phyloP scores from a whole-genome alignment of 2,329 filamentous ascomycete genomes.

The Fusarium keratoplasticum region DNA sequence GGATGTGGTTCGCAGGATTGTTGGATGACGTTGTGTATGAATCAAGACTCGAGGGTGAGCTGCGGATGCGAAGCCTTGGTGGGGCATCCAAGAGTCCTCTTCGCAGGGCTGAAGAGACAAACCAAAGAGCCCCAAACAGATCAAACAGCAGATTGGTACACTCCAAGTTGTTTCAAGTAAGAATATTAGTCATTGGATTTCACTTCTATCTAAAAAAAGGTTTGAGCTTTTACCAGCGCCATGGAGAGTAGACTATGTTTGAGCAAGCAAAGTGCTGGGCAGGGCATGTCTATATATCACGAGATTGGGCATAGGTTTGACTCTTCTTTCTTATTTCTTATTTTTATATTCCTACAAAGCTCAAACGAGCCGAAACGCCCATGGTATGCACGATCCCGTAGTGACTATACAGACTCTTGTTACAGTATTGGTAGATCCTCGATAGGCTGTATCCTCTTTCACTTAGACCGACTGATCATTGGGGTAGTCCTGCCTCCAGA shows the following conservation, averaged over 20 bases:
- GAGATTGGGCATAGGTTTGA: neutral
- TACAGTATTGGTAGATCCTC: constrained; percentile 43
- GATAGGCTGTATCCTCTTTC: constrained; percentile 22
- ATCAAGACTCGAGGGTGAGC: constrained; percentile 36
- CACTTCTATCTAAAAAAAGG: neutral
- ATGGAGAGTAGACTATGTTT: neutral
- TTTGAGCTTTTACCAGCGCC: neutral
- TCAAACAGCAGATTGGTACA: neutral
- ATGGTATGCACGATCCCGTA: constrained; percentile 47
- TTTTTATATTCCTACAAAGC: constrained; percentile 47
- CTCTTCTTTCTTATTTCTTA: constrained; percentile 16
- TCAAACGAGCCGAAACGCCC: constrained; percentile 49
- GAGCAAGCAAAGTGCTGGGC: neutral
- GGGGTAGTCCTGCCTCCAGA: constrained; percentile 56
- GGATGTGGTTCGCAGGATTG: constrained; percentile 12
- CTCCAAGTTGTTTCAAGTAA: neutral
- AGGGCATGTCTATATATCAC: neutral
- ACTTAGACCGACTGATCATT: constrained; percentile 48
- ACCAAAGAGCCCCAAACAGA: neutral
- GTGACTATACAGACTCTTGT: constrained; percentile 48
- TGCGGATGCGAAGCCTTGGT: constrained; percentile 28
- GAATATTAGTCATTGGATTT: neutral
- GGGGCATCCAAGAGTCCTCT: constrained; percentile 32
- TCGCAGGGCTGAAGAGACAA: constrained; percentile 16
- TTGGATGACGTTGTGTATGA: constrained; percentile 42